Base-by-base conservation (phyloP, 1,284 basidiomycete genomes). In the Mycena sp. region DNA sequence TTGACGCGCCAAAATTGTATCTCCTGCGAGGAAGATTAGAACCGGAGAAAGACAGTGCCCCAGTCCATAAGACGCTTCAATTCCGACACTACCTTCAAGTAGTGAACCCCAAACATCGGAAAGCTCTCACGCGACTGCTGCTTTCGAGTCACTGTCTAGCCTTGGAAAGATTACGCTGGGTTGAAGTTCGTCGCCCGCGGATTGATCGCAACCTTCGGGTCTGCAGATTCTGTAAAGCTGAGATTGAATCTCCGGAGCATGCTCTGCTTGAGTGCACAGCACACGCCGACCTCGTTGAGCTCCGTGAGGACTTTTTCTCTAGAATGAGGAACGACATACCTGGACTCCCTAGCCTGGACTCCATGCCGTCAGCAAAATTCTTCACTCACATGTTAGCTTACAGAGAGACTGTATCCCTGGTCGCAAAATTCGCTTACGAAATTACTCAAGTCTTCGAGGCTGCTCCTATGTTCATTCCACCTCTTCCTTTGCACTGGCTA, bases 341-440 rank as follows among this genome's bases (percentile, higher is more conserved):
- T 43, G 40, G 40, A 10, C n/a, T 43, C 9, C 40, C 40, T 7
- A 7, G 9, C 7, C 44, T 46, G 26, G 25, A 46, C 26, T 46
- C 44, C 9, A 46, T 46, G 44, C 44, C 44, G 44, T 6, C 26
- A 5, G 21, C 44, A 26, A 46, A 21, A 46, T 46, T 46, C 44
- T 46, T 46, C 25, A 12, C 44, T 46, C 21, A 11, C 21, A 46
- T 46, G 44, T 9, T 46, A 17, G 44, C 44, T 26, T 46, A 46
- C 44, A 46, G 44, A 25, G 44, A 46, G 44, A 46, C 44, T 25
- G 25, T 46, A 9, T 46, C 44, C 6, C n/a, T 46, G 26, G 44
- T 46, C 21, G 44, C 44, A 46, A 46, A 46, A 46, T 46, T 46
- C 26, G 44, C 44, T 9, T 46, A 46, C 44, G 44, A 46, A 46